Conservation (phyloP, 2,329 filamentous ascomycete genomes). For the Plectosphaerella plurivora region DNA sequence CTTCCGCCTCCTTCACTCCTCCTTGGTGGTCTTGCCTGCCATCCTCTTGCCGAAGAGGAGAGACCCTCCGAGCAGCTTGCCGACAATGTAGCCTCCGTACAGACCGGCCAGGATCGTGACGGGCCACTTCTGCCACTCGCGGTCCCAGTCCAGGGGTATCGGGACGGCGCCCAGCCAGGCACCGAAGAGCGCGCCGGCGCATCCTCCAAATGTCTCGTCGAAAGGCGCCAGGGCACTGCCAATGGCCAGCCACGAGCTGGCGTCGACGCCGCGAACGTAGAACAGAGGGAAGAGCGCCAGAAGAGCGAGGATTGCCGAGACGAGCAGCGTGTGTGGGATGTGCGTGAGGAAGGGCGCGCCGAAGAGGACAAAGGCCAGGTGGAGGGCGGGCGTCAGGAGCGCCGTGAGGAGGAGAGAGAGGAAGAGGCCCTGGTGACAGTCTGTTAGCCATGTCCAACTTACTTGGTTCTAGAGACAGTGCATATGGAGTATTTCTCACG, state of each 20-base stretch:
- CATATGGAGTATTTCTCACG: slow-evolving; percentile 30
- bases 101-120: slow-evolving; percentile 83
- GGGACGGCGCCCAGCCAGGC: slow-evolving; percentile 93
- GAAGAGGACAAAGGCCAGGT: slow-evolving; percentile 73
- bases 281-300: slow-evolving; percentile 76
- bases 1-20: slow-evolving; percentile 19
- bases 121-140: slow-evolving; percentile 98
- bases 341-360: slow-evolving; percentile 87
- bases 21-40: slow-evolving; percentile 15
- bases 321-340: slow-evolving; percentile 70
- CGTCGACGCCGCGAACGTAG: slow-evolving; percentile 79
- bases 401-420: slow-evolving; percentile 56
- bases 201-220: slow-evolving; percentile 79
- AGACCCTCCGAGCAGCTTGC: slow-evolving; percentile 57
- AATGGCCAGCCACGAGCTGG: slow-evolving; percentile 64
- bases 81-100: slow-evolving; percentile 73
- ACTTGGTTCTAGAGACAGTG: background rate
- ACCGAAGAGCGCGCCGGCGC: slow-evolving; percentile 73
- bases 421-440: slow-evolving; percentile 31
- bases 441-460: background rate
- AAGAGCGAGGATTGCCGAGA: slow-evolving; percentile 75
- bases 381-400: slow-evolving; percentile 61
- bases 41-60: slow-evolving; percentile 43
- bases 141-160: slow-evolving; percentile 95
- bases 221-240: slow-evolving; percentile 65